These are phyloP conservation scores for Tylopilus subfusipes DNA, from an alignment of 768 basidiomycete genomes.

Conservation along the genomic window DNA sequence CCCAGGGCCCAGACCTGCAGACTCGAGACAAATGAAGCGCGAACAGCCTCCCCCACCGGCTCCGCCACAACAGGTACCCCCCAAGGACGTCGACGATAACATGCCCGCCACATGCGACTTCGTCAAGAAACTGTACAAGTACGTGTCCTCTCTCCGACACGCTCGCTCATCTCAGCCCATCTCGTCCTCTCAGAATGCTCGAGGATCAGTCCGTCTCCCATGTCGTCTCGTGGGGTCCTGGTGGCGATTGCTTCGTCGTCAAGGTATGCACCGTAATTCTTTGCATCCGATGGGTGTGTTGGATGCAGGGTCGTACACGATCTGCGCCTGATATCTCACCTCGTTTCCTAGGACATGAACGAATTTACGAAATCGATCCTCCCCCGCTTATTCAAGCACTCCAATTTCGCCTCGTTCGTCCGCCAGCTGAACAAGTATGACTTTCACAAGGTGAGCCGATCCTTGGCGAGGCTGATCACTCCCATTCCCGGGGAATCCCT, in stretches of 20 bases:
- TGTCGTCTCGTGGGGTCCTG: constrained; percentile 80
- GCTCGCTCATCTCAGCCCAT: constrained; percentile 1
- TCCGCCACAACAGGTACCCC: constrained; percentile 12
- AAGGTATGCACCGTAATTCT: constrained; percentile 43
- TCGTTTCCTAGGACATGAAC: constrained; percentile 71
- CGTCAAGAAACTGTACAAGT: constrained; percentile 95
- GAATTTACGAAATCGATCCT: constrained; percentile 91
- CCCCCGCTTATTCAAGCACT: constrained; percentile 92
- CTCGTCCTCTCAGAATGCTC: constrained; percentile 66
- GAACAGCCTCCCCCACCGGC: constrained; percentile 27
- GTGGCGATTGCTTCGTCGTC: constrained; percentile 87
- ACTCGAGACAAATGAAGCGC: constrained; percentile 29
- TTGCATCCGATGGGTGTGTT: not conserved
- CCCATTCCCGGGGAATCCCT: not conserved
- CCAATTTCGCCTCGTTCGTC: constrained; percentile 90
- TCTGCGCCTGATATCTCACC: constrained; percentile 9
- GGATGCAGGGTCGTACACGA: not conserved
- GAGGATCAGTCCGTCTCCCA: constrained; percentile 70
- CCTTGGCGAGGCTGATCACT: not conserved
- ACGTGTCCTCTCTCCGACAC: constrained; percentile 24
- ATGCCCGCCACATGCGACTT: constrained; percentile 92
- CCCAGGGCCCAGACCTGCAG: constrained; percentile 14
- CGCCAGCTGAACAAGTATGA: constrained; percentile 95
- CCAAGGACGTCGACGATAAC: constrained; percentile 55
- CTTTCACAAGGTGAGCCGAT: constrained; percentile 74